Conservation (phyloP, 2,329 filamentous ascomycete genomes). For the Penicillium olsonii region DNA sequence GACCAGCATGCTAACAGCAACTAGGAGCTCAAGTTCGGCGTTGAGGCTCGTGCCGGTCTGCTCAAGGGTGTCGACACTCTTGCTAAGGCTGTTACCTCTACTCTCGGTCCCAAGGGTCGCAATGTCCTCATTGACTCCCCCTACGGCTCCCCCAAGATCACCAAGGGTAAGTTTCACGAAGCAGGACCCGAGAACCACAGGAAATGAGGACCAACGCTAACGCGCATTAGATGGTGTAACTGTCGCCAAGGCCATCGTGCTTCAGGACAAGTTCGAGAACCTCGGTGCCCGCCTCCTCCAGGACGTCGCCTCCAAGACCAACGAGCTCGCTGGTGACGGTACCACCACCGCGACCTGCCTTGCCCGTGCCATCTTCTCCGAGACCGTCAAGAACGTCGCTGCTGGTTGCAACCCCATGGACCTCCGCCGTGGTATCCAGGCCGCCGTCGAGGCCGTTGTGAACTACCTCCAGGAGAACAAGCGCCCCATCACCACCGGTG, state of each 20-base stretch:
- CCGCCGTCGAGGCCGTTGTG: slow-evolving; percentile 91
- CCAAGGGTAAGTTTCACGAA: slow-evolving; percentile 74
- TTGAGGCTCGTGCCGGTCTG: slow-evolving; percentile 85
- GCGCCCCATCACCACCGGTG: slow-evolving; percentile 95
- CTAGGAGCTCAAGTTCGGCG: slow-evolving; percentile 96
- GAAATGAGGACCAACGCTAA: slow-evolving; percentile 15
- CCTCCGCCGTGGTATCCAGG: slow-evolving; percentile 92
- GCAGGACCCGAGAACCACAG: neutral
- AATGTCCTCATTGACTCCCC: slow-evolving; percentile 98
- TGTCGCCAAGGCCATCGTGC: slow-evolving; percentile 82
- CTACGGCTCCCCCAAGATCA: slow-evolving; percentile 99
- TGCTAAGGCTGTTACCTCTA: slow-evolving; percentile 92
- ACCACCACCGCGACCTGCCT: slow-evolving; percentile 98
- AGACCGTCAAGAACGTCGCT: slow-evolving; percentile 99
- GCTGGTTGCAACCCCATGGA: slow-evolving; percentile 99
- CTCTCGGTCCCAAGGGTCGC: slow-evolving; percentile 94
- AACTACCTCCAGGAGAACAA: slow-evolving; percentile 94
- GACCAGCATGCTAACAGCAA: slow-evolving; percentile 32
- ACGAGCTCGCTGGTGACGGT: slow-evolving; percentile 97
- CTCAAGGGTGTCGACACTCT: slow-evolving; percentile 95
- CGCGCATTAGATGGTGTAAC: slow-evolving; percentile 72
- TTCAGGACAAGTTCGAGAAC: slow-evolving; percentile 99
- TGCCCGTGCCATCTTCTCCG: slow-evolving; percentile 96
- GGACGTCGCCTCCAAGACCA: slow-evolving; percentile 98
- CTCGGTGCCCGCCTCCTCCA: slow-evolving; percentile 94